phyloP scores from a whole-genome alignment of 139 green algal genomes.

The Astrephomene gubernaculifera region DNA sequence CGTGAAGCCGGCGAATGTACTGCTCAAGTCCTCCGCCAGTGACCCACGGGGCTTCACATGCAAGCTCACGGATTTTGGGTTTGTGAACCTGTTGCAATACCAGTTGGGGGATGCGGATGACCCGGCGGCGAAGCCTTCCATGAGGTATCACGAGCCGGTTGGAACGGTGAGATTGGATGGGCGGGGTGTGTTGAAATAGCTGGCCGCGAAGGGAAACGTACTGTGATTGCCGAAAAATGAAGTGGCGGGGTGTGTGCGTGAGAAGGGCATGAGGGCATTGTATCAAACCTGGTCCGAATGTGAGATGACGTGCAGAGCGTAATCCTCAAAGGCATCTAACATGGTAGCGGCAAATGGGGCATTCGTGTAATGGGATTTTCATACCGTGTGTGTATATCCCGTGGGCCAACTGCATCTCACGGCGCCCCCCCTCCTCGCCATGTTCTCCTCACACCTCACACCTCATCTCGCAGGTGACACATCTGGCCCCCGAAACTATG shows the following conservation, averaged over 20 bases:
- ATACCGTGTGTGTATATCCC: too few relatives aligned
- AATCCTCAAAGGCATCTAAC: too few relatives aligned
- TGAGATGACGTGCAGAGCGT: too few relatives aligned
- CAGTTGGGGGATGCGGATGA: conserved; percentile 25
- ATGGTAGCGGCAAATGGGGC: too few relatives aligned
- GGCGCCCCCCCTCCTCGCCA: too few relatives aligned
- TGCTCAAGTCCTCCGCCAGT: conserved; percentile 55
- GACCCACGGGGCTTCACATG: conserved; percentile 51
- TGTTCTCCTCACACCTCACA: background rate
- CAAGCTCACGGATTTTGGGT: conserved; percentile 42
- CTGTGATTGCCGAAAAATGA: too few relatives aligned
- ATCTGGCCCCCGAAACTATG: conserved; percentile 35
- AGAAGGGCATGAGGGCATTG: too few relatives aligned
- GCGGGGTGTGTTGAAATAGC: background rate
- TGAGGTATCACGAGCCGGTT: conserved; percentile 29
- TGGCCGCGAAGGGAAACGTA: too few relatives aligned
- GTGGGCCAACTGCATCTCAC: too few relatives aligned
- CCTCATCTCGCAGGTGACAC: background rate
- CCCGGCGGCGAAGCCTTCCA: conserved; percentile 10
- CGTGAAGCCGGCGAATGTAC: conserved; percentile 75
- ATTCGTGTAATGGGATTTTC: too few relatives aligned
- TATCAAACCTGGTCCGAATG: too few relatives aligned
- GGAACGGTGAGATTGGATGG: background rate
- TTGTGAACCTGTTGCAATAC: conserved; percentile 29
- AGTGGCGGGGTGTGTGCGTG: too few relatives aligned